Conservation (phyloP, 129 eudicot species). For the Mikania micrantha region DNA sequence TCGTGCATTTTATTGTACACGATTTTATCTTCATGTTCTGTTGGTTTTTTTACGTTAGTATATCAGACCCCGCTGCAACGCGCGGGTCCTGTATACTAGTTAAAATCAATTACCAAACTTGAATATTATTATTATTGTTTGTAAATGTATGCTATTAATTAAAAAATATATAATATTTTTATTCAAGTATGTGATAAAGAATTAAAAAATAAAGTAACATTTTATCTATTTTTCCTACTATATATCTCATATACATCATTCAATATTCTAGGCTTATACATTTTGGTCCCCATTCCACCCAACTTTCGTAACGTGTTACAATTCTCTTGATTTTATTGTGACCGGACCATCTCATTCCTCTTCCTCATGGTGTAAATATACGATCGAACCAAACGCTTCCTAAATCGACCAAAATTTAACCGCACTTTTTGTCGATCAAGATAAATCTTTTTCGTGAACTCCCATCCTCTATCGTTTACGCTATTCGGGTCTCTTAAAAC, state of each 20-base stretch:
- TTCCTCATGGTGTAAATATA: slow-evolving; percentile 51
- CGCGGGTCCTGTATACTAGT: too few relatives aligned
- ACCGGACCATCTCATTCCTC: slow-evolving; percentile 28
- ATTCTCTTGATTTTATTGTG: slow-evolving; percentile 1
- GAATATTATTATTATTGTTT: neutral
- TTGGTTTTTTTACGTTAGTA: too few relatives aligned
- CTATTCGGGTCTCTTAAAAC: slow-evolving; percentile 67
- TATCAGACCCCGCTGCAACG: too few relatives aligned
- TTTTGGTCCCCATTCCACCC: neutral
- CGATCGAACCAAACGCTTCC: slow-evolving; percentile 66
- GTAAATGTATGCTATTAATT: neutral
- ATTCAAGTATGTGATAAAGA: slow-evolving; percentile 11
- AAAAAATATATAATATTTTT: slow-evolving; percentile 1
- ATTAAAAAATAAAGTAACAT: slow-evolving; percentile 6
- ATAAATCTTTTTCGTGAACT: slow-evolving; percentile 76
- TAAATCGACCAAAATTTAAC: slow-evolving; percentile 57
- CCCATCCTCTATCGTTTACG: slow-evolving; percentile 75
- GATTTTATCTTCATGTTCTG: too few relatives aligned
- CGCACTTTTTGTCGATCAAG: slow-evolving; percentile 79
- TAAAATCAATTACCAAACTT: too few relatives aligned
- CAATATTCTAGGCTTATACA: slow-evolving; percentile 17
- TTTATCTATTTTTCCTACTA: slow-evolving; percentile 15
- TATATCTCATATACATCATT: slow-evolving; percentile 25
- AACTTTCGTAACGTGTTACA: neutral
- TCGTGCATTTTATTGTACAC: too few relatives aligned